Evolutionary conservation across 2,329 filamentous ascomycete species (phyloP).

Genomic region (Aspergillus awamori): DNA sequence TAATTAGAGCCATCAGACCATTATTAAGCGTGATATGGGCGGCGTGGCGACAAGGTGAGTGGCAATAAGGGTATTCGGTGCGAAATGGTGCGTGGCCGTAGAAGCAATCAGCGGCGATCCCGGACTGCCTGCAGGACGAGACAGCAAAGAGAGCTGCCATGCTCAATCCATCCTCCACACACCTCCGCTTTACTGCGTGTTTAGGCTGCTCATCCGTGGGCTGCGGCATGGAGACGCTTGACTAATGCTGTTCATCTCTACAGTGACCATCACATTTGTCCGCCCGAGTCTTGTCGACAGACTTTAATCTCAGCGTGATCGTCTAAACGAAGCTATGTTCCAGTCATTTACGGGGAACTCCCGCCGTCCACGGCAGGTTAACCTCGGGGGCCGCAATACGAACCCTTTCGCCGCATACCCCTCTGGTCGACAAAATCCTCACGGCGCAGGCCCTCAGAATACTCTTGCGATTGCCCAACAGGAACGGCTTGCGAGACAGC

Average conservation of each 20-base stretch:
- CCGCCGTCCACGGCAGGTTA: slow-evolving; percentile 85
- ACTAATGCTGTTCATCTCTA: slow-evolving; percentile 17
- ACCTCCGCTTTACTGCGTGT: background rate
- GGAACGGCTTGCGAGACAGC: slow-evolving; percentile 77
- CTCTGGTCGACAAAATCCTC: slow-evolving; percentile 59
- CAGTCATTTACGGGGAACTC: slow-evolving; percentile 87
- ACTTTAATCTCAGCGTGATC: slow-evolving; percentile 13
- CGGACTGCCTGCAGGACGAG: background rate
- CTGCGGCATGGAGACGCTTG: slow-evolving; percentile 28
- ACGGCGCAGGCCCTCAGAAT: slow-evolving; percentile 68
- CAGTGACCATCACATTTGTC: slow-evolving; percentile 13
- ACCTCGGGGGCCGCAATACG: slow-evolving; percentile 79
- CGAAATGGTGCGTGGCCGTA: slow-evolving; percentile 13
- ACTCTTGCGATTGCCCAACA: slow-evolving; percentile 85
- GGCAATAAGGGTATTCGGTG: background rate
- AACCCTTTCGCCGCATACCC: slow-evolving; percentile 74
- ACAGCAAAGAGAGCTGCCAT: background rate
- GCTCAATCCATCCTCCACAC: background rate
- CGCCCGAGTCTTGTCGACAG: slow-evolving; percentile 11
- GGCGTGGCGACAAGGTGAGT: background rate
- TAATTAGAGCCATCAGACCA: background rate
- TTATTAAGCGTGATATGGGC: background rate
- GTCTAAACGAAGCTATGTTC: slow-evolving; percentile 65
- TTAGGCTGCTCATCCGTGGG: slow-evolving; percentile 11
- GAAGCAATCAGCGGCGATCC: background rate